Base-by-base conservation (phyloP, 352 stramenopile species). In the Aphanomyces astaci region DNA sequence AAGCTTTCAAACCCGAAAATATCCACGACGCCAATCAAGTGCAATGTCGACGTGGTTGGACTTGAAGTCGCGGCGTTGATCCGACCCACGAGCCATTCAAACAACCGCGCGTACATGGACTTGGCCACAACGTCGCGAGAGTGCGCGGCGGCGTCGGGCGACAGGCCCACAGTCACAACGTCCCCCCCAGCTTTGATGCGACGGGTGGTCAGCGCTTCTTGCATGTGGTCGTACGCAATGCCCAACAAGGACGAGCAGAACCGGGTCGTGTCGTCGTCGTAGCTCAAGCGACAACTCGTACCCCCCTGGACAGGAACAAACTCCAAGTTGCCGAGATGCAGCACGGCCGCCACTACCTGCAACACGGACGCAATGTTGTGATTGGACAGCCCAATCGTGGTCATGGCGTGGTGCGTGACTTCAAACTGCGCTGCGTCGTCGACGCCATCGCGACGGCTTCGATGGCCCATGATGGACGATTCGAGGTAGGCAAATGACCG, bases 281-380 rank as follows among this genome's bases (percentile, higher is more conserved):
- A 0, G 73, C 60, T 0, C 78, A 71, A 3, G 73, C 79, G 33
- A 71, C 46, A 39, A 87, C n/a, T n/a, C n/a, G 75, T 15, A 59
- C 70, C 2, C 75, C 64, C 2, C 66, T 75, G 17, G 90, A 79
- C 24, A 75, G 75, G 1, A 77, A 87, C 59, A 43, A 99, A 98
- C 53, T 85, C 74, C 39, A 99, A 81, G 79, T 99, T 96, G 51
- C 97, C 96, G 22, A 99, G 80, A 73, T 99, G 95, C 66, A 99
- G 75, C 39, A 99, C 83, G 63, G 93, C 97, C 3, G 84, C 81
- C 25, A 94, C 74, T n/a, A 91, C 75, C 65, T 88, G 72, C 72
- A 94, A 91, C 10, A 94, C 72, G 40, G 76, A 71, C 17, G 71
- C 52, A 43, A 92, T 83, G 27, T 81, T 76, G 22, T 90, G 71